phyloP scores from a whole-genome alignment of 2,329 filamentous ascomycete species.

The Fusarium metavorans region DNA sequence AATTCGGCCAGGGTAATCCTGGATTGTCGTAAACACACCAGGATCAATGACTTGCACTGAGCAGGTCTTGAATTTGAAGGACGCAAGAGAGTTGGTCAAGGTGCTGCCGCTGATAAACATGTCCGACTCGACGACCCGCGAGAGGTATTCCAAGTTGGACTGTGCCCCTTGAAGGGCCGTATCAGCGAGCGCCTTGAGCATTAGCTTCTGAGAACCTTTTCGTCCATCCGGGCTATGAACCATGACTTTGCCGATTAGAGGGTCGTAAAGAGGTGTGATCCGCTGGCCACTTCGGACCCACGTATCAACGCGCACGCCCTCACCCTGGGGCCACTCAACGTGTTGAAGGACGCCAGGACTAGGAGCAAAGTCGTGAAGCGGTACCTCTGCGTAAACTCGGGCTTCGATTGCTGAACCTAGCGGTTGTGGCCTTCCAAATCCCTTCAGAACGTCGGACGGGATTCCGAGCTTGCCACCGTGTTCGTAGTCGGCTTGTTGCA shows the following conservation, averaged over 20 bases:
- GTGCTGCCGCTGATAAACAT: background rate
- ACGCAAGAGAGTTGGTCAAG: background rate
- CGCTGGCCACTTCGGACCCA: slow-evolving; percentile 70
- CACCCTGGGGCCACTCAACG: slow-evolving; percentile 58
- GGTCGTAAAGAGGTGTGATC: slow-evolving; percentile 69
- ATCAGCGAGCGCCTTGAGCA: background rate
- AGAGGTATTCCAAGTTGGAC: background rate
- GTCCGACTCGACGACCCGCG: background rate
- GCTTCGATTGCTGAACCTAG: background rate
- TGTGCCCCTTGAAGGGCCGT: background rate
- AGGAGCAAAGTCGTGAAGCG: background rate
- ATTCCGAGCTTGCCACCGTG: slow-evolving; percentile 19
- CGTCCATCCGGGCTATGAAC: slow-evolving; percentile 51
- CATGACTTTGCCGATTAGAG: slow-evolving; percentile 70
- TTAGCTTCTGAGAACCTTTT: background rate
- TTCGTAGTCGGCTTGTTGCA: slow-evolving; percentile 48
- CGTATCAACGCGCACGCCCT: slow-evolving; percentile 68
- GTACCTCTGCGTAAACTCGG: background rate
- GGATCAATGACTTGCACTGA: background rate
- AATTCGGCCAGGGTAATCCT: background rate
- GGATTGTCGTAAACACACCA: background rate
- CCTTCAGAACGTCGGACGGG: background rate
- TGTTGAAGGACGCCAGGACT: background rate
- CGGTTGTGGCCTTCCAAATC: background rate
- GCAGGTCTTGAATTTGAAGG: background rate